Evolutionary conservation across 305 asterid species (phyloP), one percentile per base, ranked within the genome.

Genomic region (Fraxinus platypoda): DNA sequence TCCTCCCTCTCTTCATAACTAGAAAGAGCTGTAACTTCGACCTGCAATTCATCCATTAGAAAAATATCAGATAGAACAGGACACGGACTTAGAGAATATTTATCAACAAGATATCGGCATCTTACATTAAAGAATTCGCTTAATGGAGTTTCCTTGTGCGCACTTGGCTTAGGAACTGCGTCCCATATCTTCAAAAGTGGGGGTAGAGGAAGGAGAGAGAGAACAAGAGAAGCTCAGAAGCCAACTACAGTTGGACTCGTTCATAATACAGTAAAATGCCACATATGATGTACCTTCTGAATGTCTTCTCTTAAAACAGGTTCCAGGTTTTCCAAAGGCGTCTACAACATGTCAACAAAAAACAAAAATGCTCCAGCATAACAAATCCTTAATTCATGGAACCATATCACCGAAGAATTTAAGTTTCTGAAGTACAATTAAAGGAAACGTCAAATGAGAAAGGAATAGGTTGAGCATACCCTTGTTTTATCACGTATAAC

Each of bases 301-400:
- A 97, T 90, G 86, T 97, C 99, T 88, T 96, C 99, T 86, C 98
- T 92, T 75, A 96, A 85, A 85, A 94, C 91, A 76, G 99, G 98
- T 87, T 96, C 99, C 92, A 96, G 88, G 87, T 91, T 94, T 86
- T 96, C 99, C 88, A 96, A 87, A 87, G 99, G 99, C 38, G 99
- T 96, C 98, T 95, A 83, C 79, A 76, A 49, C 73, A 70, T 77
- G n/a, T 57, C 31, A 79, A 80, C 75, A 78, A 49, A 79, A 49
- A 79, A 80, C 75, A 35, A 78, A 49, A 54, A 49, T 35, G 78
- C 30, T 59, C 17, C 81, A 76, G 23, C 37, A 19, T 43, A 64
- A 35, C 54, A 78, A 59, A 31, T 57, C 57, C 73, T 21, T 68
- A 66, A 64, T 78, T 49, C 54, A 80, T 73, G 52, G 78, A 46